Evolutionary conservation across 208 protist genomes (phyloP).

Genomic region (Leishmania major): DNA sequence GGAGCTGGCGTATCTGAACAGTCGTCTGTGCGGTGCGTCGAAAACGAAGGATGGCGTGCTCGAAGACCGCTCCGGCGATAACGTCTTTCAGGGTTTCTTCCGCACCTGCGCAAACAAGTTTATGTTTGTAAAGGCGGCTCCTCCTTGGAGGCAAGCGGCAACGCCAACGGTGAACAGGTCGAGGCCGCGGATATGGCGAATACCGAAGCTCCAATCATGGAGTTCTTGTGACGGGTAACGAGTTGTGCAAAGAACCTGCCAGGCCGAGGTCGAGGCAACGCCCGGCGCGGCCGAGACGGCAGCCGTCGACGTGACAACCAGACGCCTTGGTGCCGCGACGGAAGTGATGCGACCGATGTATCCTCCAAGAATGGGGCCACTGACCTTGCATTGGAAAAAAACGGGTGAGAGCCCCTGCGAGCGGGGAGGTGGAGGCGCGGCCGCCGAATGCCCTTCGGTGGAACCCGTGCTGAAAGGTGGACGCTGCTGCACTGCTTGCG

Average conservation of each 20-base stretch:
- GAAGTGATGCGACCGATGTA: background rate
- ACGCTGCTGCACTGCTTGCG: too few relatives aligned
- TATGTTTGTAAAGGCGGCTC: background rate
- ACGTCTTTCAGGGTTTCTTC: background rate
- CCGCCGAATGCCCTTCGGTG: too few relatives aligned
- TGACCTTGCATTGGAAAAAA: background rate
- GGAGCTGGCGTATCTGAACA: background rate
- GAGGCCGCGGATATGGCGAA: background rate
- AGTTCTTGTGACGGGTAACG: background rate
- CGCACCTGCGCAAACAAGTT: background rate
- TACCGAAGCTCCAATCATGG: background rate
- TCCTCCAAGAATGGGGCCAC: background rate
- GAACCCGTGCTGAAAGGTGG: too few relatives aligned
- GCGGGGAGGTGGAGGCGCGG: too few relatives aligned
- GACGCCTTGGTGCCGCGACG: background rate
- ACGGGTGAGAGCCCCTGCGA: too few relatives aligned
- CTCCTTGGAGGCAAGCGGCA: background rate
- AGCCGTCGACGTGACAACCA: too few relatives aligned
- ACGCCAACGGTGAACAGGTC: background rate
- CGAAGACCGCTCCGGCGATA: background rate
- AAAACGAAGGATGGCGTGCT: background rate
- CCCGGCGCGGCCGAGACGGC: too few relatives aligned
- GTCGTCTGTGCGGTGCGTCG: background rate
- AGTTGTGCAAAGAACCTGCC: background rate
- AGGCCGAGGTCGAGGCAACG: background rate